A percentile compares a stretch with the other conserved stretches of the same genome.
Evolutionary conservation across 164 flowering plant genomes (phyloP).

Genomic region (Amborella trichopoda): DNA sequence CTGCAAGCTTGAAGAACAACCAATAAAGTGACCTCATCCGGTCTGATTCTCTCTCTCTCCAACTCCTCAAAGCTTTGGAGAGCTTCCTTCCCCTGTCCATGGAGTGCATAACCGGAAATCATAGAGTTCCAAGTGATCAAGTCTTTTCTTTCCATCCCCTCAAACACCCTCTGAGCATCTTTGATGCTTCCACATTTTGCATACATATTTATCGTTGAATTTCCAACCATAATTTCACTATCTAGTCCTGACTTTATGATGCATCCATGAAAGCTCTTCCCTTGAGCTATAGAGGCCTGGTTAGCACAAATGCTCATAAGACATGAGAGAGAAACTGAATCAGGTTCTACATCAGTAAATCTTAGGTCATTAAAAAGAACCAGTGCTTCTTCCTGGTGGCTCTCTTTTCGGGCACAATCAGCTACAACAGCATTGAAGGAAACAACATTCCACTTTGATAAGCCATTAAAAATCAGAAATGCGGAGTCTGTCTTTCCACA

Average conservation of each 20-base stretch:
- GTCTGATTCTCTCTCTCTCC: conserved; percentile 10
- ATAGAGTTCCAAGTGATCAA: conserved; percentile 19
- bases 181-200: conserved; percentile 27
- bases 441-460: conserved; percentile 9
- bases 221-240: conserved; percentile 7
- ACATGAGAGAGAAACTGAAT: conserved; percentile 17
- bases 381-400: conserved; percentile 15
- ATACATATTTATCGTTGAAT: conserved; percentile 19
- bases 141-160: conserved; percentile 12
- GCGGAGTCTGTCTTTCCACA: conserved; percentile 13
- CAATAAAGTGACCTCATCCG: conserved; percentile 19
- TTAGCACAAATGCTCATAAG: conserved; percentile 21
- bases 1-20: conserved; percentile 26
- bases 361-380: conserved; percentile 16
- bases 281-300: conserved; percentile 15
- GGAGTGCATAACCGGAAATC: conserved; percentile 21
- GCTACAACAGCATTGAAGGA: conserved; percentile 22
- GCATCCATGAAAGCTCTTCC: conserved; percentile 19
- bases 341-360: conserved; percentile 16
- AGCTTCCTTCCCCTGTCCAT: conserved; percentile 18
- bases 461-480: conserved; percentile 11
- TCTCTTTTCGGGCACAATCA: conserved; percentile 9
- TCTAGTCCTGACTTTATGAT: conserved; percentile 18
- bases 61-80: conserved; percentile 15
- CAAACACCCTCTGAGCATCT: conserved; percentile 14